Evolutionary conservation across 306 rosid species (phyloP), one percentile per base, ranked within the genome.

Genomic region (Crataegus laevigata): DNA sequence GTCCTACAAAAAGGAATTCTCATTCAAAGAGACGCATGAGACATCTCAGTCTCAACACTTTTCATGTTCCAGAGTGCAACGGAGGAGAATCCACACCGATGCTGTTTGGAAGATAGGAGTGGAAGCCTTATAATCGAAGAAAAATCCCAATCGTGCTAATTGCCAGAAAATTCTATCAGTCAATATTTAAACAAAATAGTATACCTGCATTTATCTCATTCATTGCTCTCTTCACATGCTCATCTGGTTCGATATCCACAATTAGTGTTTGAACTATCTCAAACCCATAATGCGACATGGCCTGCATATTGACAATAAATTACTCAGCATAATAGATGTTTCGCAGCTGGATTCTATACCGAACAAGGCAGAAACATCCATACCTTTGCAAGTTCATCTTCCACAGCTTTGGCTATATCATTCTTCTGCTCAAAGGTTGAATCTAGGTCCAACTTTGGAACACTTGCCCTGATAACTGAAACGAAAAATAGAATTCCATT

Each of bases 371-470:
- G 22, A 51, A 18, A 66, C 12, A 65, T 22, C 40, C 34, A n/a
- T 57, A 87, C 88, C 85, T 87, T 84, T 78, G 74, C 88, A 36
- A 87, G 86, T 80, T 87, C 90, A 2, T 79, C 78, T 72, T 87
- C 88, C 62, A 87, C 90, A 24, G 86, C 83, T 72, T 82, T 87
- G 18, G 86, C 90, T 17, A 87, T 87, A 24, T 87, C 88, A 64
- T 84, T 87, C 83, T 87, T 87, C 81, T 87, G 90, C 69, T 82
- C 88, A 64, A 87, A 87, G 55, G 86, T 82, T 61, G 88, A 81
- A 77, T 86, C 88, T 25, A 87, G 81, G 51, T 82, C 88, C 86
- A 87, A 77, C 73, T 82, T 87, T 17, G 90, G 88, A 63, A 87
- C 90, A 69, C 90, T 79, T 50, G 88, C 88, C 82, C 90, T 82